phyloP scores from a whole-genome alignment of 805 yeast genomes.

The Wickerhamomyces canadensis region DNA sequence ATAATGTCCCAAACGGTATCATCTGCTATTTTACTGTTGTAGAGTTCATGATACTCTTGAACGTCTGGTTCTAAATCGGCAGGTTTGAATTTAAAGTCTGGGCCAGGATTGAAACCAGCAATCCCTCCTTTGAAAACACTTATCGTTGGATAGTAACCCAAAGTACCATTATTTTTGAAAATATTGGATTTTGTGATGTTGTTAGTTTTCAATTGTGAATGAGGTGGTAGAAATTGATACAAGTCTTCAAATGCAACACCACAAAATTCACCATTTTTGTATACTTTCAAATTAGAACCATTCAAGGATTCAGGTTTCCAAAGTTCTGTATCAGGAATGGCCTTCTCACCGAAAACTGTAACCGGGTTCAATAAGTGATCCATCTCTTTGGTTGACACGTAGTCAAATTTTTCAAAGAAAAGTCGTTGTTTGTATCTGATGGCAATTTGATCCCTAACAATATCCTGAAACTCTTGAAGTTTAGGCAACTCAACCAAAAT shows the following conservation, averaged over 20 bases:
- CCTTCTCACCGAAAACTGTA: slow-evolving; percentile 63
- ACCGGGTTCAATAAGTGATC: slow-evolving; percentile 71
- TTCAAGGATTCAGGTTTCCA: slow-evolving; percentile 44
- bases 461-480: slow-evolving; percentile 36
- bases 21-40: slow-evolving; percentile 66
- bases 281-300: slow-evolving; percentile 61
- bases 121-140: slow-evolving; percentile 78
- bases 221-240: slow-evolving; percentile 75
- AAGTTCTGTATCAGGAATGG: slow-evolving; percentile 44
- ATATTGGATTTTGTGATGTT: slow-evolving; percentile 32
- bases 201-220: slow-evolving; percentile 42
- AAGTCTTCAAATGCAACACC: slow-evolving; percentile 66
- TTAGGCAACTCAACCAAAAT: slow-evolving; percentile 66
- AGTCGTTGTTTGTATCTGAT: slow-evolving; percentile 72
- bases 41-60: slow-evolving; percentile 52
- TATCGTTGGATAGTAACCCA: slow-evolving; percentile 90
- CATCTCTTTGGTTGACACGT: slow-evolving; percentile 61
- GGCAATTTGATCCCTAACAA: slow-evolving; percentile 80
- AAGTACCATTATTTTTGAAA: slow-evolving; percentile 68
- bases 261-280: slow-evolving; percentile 65
- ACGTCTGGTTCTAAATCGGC: slow-evolving; percentile 29
- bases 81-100: slow-evolving; percentile 48
- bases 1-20: slow-evolving; percentile 78
- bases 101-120: slow-evolving; percentile 66
- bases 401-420: slow-evolving; percentile 83